Conservation (phyloP, 345 rosid species). For the Euclidium syriacum region DNA sequence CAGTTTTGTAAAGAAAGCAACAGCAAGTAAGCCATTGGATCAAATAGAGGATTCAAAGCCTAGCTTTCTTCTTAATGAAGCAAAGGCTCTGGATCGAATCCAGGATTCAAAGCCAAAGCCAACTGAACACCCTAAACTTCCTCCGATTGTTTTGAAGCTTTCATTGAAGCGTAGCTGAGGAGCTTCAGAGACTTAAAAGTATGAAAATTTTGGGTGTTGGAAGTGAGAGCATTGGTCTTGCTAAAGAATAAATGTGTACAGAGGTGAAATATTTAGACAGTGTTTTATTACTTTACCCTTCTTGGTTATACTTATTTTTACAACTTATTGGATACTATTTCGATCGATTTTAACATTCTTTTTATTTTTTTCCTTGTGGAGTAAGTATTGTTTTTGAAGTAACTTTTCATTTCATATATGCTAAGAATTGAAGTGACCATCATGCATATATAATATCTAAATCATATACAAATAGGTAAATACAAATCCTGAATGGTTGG, state of each 20-base stretch:
- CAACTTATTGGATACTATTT: no score
- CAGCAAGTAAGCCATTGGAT: constrained; percentile 21
- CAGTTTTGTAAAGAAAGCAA: background rate
- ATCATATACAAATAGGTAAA: constrained; percentile 20
- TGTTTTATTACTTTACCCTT: background rate
- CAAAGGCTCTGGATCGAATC: background rate
- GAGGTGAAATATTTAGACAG: background rate
- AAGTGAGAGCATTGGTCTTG: constrained; percentile 6
- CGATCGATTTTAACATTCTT: background rate
- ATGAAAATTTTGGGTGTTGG: background rate
- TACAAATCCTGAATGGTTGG: constrained; percentile 20
- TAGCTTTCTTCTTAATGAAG: constrained; percentile 15
- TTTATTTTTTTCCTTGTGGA: background rate
- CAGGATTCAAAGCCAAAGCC: constrained; percentile 7
- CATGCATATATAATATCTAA: background rate
- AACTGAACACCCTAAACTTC: constrained; percentile 20
- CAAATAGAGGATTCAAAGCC: constrained; percentile 23
- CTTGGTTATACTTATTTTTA: background rate
- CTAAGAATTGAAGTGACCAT: constrained; percentile 8
- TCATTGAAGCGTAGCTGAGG: constrained; percentile 18
- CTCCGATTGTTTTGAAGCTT: constrained; percentile 29
- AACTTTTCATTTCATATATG: background rate
- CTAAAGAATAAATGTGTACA: constrained; percentile 28
- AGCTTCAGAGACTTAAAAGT: constrained; percentile 11
- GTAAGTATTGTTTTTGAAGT: background rate